A percentile compares a stretch with the other conserved stretches of the same genome.
Conservation (phyloP, 345 rosid genomes). For the Physaria fendleri region DNA sequence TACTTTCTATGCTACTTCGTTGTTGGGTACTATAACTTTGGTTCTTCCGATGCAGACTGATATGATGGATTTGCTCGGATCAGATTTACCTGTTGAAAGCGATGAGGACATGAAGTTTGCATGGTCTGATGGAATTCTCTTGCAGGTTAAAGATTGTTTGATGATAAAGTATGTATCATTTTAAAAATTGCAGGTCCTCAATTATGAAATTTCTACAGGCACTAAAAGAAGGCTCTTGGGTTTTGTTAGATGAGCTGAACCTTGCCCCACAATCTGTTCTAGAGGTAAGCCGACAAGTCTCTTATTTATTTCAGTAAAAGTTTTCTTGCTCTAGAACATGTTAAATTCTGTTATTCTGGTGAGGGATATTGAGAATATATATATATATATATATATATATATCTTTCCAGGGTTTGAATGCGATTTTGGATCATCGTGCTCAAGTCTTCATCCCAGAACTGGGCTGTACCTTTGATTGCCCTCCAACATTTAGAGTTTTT, state of each 20-base stretch:
- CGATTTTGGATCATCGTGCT: constrained; percentile 93
- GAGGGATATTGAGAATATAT: too few species aligned
- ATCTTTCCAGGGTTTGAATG: constrained; percentile 73
- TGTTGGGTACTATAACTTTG: constrained; percentile 11
- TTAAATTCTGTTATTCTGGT: not conserved
- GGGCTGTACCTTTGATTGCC: constrained; percentile 70
- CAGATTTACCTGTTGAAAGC: constrained; percentile 87
- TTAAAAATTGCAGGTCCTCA: not conserved
- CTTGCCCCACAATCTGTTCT: constrained; percentile 97
- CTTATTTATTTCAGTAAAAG: not conserved
- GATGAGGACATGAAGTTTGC: constrained; percentile 87
- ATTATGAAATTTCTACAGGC: constrained; percentile 45
- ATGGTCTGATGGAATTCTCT: constrained; percentile 93
- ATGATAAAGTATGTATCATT: not conserved
- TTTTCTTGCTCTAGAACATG: not conserved
- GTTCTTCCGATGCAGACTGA: constrained; percentile 65
- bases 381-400: too few species aligned
- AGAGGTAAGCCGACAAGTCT: constrained; percentile 43
- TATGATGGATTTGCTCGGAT: constrained; percentile 96
- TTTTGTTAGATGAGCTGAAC: constrained; percentile 93
- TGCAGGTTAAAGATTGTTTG: constrained; percentile 50
- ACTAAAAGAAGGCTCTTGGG: constrained; percentile 93
- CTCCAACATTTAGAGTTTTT: constrained; percentile 76
- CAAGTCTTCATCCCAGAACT: constrained; percentile 95
- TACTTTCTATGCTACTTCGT: not conserved